Evolutionary conservation across 148 eudicot genomes (phyloP).

Genomic region (Oxyria digyna): DNA sequence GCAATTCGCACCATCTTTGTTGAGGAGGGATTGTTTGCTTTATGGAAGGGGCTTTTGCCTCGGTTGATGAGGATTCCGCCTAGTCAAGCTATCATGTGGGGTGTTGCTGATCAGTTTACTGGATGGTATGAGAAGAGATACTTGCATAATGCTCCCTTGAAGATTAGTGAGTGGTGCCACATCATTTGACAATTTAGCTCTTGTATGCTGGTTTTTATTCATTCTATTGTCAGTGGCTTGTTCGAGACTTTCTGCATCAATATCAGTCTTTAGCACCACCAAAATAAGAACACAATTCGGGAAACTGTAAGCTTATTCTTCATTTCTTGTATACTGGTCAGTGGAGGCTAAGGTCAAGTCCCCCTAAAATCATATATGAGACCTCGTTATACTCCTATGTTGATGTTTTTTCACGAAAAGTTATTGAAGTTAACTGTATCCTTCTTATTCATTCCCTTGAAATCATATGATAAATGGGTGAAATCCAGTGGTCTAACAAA

Average conservation of each 20-base stretch:
- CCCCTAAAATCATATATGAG: no score
- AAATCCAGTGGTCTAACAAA: not conserved
- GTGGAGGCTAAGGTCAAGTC: no score
- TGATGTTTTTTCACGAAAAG: not conserved
- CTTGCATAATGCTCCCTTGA: not conserved
- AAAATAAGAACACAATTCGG: not conserved
- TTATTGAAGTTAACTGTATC: not conserved
- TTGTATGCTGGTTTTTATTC: not conserved
- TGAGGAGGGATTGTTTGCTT: constrained; percentile 73
- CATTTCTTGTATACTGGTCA: not conserved
- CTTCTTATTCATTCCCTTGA: not conserved
- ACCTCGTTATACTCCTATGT: no score
- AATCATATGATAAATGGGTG: not conserved
- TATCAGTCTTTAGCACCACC: not conserved
- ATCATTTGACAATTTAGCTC: not conserved
- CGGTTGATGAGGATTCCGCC: constrained; percentile 97
- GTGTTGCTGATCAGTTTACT: constrained; percentile 79
- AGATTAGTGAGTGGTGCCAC: not conserved
- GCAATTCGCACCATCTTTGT: constrained; percentile 59
- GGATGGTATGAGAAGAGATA: constrained; percentile 85
- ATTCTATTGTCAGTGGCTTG: no score
- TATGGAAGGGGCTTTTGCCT: constrained; percentile 91
- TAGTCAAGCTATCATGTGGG: constrained; percentile 99
- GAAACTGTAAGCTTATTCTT: no score
- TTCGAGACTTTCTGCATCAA: not conserved